Evolutionary conservation across 2,329 filamentous ascomycete species (phyloP), one percentile per base, ranked within the genome.

Genomic region (Diaporthe sp.): DNA sequence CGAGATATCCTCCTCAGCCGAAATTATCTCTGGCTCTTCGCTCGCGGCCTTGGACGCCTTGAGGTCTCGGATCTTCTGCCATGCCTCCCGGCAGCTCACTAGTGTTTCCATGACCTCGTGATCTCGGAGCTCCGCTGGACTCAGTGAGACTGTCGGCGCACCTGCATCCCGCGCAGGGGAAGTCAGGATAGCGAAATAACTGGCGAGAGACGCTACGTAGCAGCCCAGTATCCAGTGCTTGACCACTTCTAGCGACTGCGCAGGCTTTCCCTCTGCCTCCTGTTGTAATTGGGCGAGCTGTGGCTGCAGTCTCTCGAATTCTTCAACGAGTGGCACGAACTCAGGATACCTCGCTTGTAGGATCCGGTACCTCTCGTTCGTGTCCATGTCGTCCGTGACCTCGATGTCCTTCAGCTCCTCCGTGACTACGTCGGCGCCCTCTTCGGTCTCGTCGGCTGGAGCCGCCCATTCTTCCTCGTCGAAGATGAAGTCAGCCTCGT

Each of bases 171-270:
- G 88, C 2, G 92, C 89, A 1, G 95, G 93, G 0, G 95, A 98
- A 15, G 95, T 95, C n/a, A 99, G 86, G 49, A 98, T 90, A 51
- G 96, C 94, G 83, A 99, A 98, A 84, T 99, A 99, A 91, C 98
- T 96, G 67, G 94, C 93, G 79, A 99, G 88, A 1, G 95, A 90
- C 58, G 94, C 95, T 34, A 98, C 88, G 82, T 99, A 98, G 76
- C 95, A 94, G 7, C 94, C 93, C 53, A 98, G 87, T 15, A 96
- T 92, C 83, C 95, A 92, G 82, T 94, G 93, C 82, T 96, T 97
- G 75, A 95, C 88, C 12, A 92, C 87, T 31, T 90, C 86, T n/a
- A 93, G 83, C 2, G 91, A 90, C 74, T 86, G 88, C 76, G 82
- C 85, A 15, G 85, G 83, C 79, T 87, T 88, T 9, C 85, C 85